Evolutionary conservation across 495 filamentous ascomycete species (phyloP), one percentile per base, ranked within the genome.

Genomic region (Aspergillus biplanus): DNA sequence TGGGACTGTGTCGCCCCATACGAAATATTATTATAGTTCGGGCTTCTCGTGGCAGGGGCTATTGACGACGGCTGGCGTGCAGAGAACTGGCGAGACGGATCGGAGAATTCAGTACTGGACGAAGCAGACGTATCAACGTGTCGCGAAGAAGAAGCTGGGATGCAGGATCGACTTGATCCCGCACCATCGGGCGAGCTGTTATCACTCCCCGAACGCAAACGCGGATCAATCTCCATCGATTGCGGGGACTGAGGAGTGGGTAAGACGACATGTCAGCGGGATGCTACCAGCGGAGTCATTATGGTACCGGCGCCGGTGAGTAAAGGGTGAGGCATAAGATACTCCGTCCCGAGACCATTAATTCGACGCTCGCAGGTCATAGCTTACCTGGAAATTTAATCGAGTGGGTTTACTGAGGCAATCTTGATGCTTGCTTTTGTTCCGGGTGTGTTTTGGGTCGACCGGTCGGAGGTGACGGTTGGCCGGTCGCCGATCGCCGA

Each of bases 211-310:
- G 65, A 34, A 53, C 64, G 69, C 61, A 77, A 60, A 42, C 71
- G 74, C 32, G 72, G 74, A 64, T 77, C 74, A 63, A 73, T 65
- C 58, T 72, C 72, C 71, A 77, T 77, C 52, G 58, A 63, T 59
- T 65, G 70, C 63, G 67, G 70, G 65, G 61, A 34, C 27, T 57
- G 13, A 54, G 33, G 33, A 58, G 58, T 58, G 52, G 62, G 52
- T 58, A 64, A 50, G 16, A n/a, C 42, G 32, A 21, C 15, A 50
- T 56, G 63, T 70, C 64, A 67, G 65, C 44, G 46, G 42, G 56
- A 39, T 8, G 27, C 55, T 62, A 27, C 21, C 21, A 27, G 21
- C 21, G 21, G 21, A 27, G 21, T 27, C 21, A 27, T 27, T 27
- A 27, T 27, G 21, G 21, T 27, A 27, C 21, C 21, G 21, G 21